Base-by-base conservation (phyloP, 345 rosid species). In the Mercurialis annua region DNA sequence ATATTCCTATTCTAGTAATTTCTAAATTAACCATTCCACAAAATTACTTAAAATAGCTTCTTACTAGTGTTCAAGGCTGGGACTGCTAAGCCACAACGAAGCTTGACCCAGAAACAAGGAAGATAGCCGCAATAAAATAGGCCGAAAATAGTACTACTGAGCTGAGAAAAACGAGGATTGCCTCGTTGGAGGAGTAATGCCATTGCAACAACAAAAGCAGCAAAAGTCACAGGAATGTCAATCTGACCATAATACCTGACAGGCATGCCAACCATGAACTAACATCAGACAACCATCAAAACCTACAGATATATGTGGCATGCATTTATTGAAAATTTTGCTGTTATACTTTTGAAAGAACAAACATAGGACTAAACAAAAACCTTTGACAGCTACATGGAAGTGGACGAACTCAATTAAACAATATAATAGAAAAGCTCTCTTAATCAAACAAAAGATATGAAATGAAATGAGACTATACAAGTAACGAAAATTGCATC, bases 31-130 rank as follows among this genome's bases (percentile, higher is more conserved):
- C 42, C 10, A 62, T 29, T 21, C 48, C 12, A 65, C 18, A 34
- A 24, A 33, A 67, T 6, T 62, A 68, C 50, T 61, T 26, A 18
- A 56, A 40, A 73, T 50, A 36, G 49, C 69, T 66, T 67, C 96
- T 88, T 80, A 82, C 97, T 78, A 56, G 93, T 84, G 80, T 93
- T 84, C 56, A 88, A 78, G 1, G 96, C 89, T 55, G 97, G 93
- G 60, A 79, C 93, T 60, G 96, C 84, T 72, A 92, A 72, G 69
- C 92, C 87, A 75, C 92, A 92, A 34, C 96, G 86, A 68, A 92
- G 96, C 85, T 90, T 92, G 54, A 88, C 82, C 97, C 98, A 92
- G 53, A 92, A 92, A 72, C 89, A 92, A 77, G 97, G 97, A 65
- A 92, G 96, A 80, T 88, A 92, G 24, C 97, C 96, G 36, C 90